Percentiles rank a stretch among this genome's conserved stretches.
Evolutionary conservation across 768 basidiomycete genomes (phyloP).

Genomic region (Chalciporus piperatus): DNA sequence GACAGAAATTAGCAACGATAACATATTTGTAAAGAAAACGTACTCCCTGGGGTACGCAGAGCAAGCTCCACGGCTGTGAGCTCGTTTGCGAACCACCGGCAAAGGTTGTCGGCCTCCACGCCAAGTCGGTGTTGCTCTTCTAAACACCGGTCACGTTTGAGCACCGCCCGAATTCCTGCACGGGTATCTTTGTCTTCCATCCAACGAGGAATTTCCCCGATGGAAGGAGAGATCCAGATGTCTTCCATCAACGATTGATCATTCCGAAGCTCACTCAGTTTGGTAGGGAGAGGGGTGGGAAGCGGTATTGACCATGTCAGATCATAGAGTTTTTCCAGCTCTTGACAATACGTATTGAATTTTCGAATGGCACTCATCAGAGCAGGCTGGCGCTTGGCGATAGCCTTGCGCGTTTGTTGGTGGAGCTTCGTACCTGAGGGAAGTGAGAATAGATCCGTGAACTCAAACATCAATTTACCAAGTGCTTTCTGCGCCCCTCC

Average conservation of each 20-base stretch:
- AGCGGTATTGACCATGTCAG: conserved; percentile 30
- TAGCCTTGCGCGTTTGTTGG: too few relatives aligned
- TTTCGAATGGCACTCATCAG: too few relatives aligned
- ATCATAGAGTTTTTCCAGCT: conserved; percentile 16
- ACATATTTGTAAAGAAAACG: too few relatives aligned
- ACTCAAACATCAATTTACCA: too few relatives aligned
- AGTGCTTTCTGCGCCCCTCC: conserved; percentile 23
- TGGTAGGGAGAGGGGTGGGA: conserved; percentile 31
- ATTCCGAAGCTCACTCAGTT: conserved; percentile 17
- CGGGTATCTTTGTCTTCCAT: conserved; percentile 31
- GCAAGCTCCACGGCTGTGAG: conserved; percentile 23
- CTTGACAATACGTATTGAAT: conserved; percentile 26
- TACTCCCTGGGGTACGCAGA: conserved; percentile 10
- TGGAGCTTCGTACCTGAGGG: too few relatives aligned
- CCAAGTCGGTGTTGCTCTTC: conserved; percentile 30
- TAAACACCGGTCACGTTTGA: too few relatives aligned
- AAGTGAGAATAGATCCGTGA: conserved; percentile 8
- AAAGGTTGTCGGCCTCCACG: too few relatives aligned
- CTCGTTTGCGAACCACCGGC: conserved; percentile 36
- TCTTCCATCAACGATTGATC: conserved; percentile 33
- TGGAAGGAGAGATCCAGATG: too few relatives aligned
- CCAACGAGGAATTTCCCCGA: too few relatives aligned
- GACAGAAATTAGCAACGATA: too few relatives aligned
- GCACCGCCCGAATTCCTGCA: conserved; percentile 31
- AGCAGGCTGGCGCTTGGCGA: too few relatives aligned